phyloP scores from a whole-genome alignment of 1,284 basidiomycete species.

The Cryptococcus wingfieldii region DNA sequence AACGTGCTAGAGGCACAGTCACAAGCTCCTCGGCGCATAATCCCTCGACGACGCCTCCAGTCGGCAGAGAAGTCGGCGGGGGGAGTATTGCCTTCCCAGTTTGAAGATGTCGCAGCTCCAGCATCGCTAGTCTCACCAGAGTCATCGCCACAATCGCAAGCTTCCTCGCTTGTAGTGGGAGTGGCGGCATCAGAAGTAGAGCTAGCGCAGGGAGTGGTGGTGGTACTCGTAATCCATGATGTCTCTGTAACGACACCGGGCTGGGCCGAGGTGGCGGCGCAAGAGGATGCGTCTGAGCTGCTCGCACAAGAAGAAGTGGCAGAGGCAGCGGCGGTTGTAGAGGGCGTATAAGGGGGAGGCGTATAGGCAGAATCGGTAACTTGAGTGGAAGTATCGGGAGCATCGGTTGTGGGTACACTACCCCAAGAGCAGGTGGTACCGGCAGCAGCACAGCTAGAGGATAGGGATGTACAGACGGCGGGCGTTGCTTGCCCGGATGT shows the following conservation, averaged over 20 bases:
- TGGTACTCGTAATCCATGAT: constrained; percentile 8
- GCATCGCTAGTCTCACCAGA: neutral
- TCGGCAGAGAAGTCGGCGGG: neutral
- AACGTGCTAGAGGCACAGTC: neutral
- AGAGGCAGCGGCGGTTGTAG: neutral
- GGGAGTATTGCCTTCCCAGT: constrained; percentile 3
- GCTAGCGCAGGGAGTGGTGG: constrained; percentile 8
- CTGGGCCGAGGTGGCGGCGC: neutral
- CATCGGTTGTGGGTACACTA: constrained; percentile 7
- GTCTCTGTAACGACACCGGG: neutral
- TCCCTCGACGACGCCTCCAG: neutral
- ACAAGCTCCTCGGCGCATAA: neutral
- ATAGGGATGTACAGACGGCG: constrained; percentile 9
- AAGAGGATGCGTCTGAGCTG: neutral
- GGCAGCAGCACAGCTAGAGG: constrained; percentile 3
- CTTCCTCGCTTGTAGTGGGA: neutral
- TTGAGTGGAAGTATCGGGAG: neutral
- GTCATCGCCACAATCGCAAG: constrained; percentile 2
- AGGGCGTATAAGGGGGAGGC: constrained; percentile 5
- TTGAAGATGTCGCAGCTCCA: neutral
- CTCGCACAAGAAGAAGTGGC: neutral
- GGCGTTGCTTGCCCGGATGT: constrained; percentile 14
- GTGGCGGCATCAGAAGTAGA: neutral
- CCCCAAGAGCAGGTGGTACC: constrained; percentile 12
- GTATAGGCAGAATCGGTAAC: constrained; percentile 1